Conservation (phyloP, 1,284 basidiomycete species). For the Earliella scabrosa region DNA sequence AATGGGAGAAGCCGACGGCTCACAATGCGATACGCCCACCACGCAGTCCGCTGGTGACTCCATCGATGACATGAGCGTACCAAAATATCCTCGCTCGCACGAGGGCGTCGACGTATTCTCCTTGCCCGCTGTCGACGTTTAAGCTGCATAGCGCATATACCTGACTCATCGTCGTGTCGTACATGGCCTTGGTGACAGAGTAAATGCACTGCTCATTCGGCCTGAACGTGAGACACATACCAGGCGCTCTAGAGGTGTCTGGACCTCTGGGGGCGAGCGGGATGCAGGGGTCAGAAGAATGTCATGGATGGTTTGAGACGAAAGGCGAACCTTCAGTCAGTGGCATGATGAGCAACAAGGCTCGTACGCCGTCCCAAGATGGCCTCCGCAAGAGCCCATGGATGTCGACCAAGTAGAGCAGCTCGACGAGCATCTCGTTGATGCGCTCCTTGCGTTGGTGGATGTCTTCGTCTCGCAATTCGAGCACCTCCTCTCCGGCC, state of each 20-base stretch:
- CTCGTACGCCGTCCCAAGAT: conserved; percentile 84
- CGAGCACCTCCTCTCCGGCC: conserved; percentile 53
- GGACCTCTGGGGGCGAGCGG: conserved; percentile 41
- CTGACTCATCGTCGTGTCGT: conserved; percentile 65
- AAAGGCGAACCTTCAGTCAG: conserved; percentile 72
- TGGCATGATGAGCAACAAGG: conserved; percentile 77
- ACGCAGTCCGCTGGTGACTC: conserved; percentile 75
- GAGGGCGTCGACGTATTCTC: conserved; percentile 61
- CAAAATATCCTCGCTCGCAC: conserved; percentile 82
- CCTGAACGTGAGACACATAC: conserved; percentile 33
- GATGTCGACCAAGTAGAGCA: conserved; percentile 79
- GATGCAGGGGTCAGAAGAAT: conserved; percentile 7
- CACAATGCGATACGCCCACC: conserved; percentile 80
- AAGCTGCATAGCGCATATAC: conserved; percentile 72
- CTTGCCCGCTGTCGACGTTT: conserved; percentile 55
- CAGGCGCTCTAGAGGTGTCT: conserved; percentile 54
- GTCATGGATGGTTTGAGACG: background rate
- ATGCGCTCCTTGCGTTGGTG: conserved; percentile 45
- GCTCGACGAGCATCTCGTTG: conserved; percentile 68
- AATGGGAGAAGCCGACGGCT: conserved; percentile 31
- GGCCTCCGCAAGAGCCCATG: conserved; percentile 81
- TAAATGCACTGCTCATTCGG: background rate
- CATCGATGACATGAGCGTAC: conserved; percentile 85
- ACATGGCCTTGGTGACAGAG: conserved; percentile 46
- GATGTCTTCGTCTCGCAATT: conserved; percentile 40